Conservation (phyloP, 768 basidiomycete species). For the Lactifluus volemus region DNA sequence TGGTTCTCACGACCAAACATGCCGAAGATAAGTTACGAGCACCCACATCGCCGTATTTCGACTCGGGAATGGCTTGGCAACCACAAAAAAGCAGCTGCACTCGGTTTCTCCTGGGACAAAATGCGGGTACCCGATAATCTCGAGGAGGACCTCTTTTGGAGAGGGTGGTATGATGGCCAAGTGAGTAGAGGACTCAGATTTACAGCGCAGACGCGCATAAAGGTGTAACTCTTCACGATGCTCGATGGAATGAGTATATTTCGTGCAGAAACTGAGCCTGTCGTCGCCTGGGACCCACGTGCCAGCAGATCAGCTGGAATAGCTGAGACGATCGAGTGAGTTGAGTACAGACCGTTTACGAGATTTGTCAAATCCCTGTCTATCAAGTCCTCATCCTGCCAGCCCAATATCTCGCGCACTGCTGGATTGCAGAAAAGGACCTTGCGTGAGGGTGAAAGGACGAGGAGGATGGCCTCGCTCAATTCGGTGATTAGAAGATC, state of each 20-base stretch:
- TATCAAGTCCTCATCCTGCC: slow-evolving; percentile 64
- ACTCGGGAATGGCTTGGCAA: slow-evolving; percentile 71
- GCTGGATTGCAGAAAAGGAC: slow-evolving; percentile 64
- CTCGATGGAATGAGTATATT: slow-evolving; percentile 48
- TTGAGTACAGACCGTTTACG: slow-evolving; percentile 35
- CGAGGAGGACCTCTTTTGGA: slow-evolving; percentile 52
- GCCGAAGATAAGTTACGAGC: background rate
- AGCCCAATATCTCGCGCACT: slow-evolving; percentile 66
- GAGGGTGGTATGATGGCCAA: slow-evolving; percentile 22
- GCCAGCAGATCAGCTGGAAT: background rate
- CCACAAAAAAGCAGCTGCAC: slow-evolving; percentile 60
- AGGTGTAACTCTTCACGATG: slow-evolving; percentile 43
- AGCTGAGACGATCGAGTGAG: slow-evolving; percentile 12
- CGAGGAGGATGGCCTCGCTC: slow-evolving; percentile 60
- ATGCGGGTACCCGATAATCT: slow-evolving; percentile 60
- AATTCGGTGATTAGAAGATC: slow-evolving; percentile 72
- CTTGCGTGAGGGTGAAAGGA: slow-evolving; percentile 53
- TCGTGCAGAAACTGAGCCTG: slow-evolving; percentile 34
- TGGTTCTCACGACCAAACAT: background rate
- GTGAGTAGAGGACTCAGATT: slow-evolving; percentile 27
- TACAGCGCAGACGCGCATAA: slow-evolving; percentile 52
- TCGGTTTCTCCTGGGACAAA: slow-evolving; percentile 33
- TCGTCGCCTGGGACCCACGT: slow-evolving; percentile 45
- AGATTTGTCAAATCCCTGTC: slow-evolving; percentile 58
- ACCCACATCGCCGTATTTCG: slow-evolving; percentile 61